Conservation (phyloP, 1,284 basidiomycete genomes). For the Malassezia restricta region DNA sequence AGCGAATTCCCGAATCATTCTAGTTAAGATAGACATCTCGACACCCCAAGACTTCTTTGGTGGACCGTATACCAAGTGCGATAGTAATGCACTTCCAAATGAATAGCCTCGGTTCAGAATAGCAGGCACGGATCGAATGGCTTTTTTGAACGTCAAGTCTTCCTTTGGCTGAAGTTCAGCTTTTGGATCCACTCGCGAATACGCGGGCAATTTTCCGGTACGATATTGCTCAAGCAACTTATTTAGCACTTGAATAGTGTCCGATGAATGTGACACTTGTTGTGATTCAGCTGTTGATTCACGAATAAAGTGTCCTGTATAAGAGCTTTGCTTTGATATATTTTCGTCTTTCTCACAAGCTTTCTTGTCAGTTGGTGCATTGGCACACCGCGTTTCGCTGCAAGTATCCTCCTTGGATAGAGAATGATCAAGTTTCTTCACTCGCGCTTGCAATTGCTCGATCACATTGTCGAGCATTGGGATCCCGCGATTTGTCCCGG, state of each 20-base stretch:
- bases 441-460: not conserved
- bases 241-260: slow-evolving; percentile 23
- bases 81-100: slow-evolving; percentile 39
- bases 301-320: slow-evolving; percentile 13
- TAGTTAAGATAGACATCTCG: slow-evolving; percentile 54
- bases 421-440: not conserved
- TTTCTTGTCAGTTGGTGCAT: not conserved
- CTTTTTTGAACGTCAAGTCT: slow-evolving; percentile 32
- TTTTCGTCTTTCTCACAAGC: not conserved
- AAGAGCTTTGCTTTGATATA: not conserved
- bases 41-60: slow-evolving; percentile 74
- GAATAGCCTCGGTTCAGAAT: slow-evolving; percentile 38
- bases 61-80: slow-evolving; percentile 54
- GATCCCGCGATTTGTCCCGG: not conserved
- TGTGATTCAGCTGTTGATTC: slow-evolving; percentile 1
- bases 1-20: slow-evolving; percentile 72
- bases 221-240: slow-evolving; percentile 38
- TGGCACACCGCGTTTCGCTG: not conserved
- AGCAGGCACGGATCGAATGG: slow-evolving; percentile 40
- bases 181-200: slow-evolving; percentile 33
- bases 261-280: slow-evolving; percentile 11
- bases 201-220: slow-evolving; percentile 25
- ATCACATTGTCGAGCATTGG: not conserved
- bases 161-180: slow-evolving; percentile 21
- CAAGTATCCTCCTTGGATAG: not conserved